Percentiles rank a stretch among this genome's conserved stretches.
Evolutionary conservation across 2,329 filamentous ascomycete species (phyloP).

Genomic region (Cercospora beticola): DNA sequence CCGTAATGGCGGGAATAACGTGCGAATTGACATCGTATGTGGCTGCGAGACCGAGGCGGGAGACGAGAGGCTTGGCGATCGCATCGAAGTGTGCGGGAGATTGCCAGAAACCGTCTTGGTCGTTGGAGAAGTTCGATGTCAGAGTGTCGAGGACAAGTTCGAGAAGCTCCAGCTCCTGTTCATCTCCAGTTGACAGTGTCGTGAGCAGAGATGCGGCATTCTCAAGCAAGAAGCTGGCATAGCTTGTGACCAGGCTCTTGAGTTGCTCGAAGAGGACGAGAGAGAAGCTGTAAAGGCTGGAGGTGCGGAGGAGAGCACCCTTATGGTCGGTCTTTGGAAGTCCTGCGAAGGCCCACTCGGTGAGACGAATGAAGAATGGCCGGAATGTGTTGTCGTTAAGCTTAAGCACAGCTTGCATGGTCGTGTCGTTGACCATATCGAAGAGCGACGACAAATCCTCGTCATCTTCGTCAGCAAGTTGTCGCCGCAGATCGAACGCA

Average conservation of each 20-base stretch:
- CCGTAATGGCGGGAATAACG: conserved; percentile 73
- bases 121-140: conserved; percentile 75
- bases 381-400: conserved; percentile 92
- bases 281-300: conserved; percentile 80
- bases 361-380: conserved; percentile 81
- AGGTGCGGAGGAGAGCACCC: conserved; percentile 63
- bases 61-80: conserved; percentile 67
- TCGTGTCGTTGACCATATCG: conserved; percentile 60
- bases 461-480: conserved; percentile 44
- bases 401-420: conserved; percentile 91
- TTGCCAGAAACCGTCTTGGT: conserved; percentile 95
- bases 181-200: conserved; percentile 41
- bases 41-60: conserved; percentile 52
- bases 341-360: conserved; percentile 71
- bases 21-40: conserved; percentile 49
- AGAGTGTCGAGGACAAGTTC: conserved; percentile 69
- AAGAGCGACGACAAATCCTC: conserved; percentile 60
- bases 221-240: conserved; percentile 81
- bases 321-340: conserved; percentile 61
- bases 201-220: conserved; percentile 65
- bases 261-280: conserved; percentile 77
- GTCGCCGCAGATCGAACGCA: conserved; percentile 64
- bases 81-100: conserved; percentile 79
- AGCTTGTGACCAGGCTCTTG: conserved; percentile 91
- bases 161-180: conserved; percentile 63